Evolutionary conservation across 192 early-diverging fungal genomes (phyloP).

Genomic region (Coemansia sp.): DNA sequence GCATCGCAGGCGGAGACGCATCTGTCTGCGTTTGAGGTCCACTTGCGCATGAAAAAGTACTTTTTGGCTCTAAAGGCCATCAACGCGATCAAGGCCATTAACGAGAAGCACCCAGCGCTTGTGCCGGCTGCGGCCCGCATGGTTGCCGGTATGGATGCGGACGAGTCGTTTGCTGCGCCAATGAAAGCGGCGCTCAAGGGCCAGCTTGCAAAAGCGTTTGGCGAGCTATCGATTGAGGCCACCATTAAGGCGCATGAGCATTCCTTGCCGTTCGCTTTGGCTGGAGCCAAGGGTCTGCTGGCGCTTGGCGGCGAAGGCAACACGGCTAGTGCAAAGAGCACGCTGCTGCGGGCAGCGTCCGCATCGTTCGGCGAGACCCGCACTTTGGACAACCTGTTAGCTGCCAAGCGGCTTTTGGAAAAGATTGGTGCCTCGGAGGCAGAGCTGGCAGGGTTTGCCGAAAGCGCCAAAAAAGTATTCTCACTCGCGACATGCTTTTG

Average conservation of each 20-base stretch:
- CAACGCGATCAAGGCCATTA: slow-evolving; percentile 34
- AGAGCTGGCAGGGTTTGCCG: slow-evolving; percentile 12
- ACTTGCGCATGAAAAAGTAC: slow-evolving; percentile 51
- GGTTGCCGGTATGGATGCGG: slow-evolving; percentile 20
- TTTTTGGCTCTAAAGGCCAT: slow-evolving; percentile 46
- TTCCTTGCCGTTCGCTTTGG: slow-evolving; percentile 10
- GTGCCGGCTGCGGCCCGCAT: slow-evolving; percentile 31
- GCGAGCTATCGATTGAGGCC: slow-evolving; percentile 17
- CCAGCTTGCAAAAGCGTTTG: slow-evolving; percentile 39
- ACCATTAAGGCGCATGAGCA: slow-evolving; percentile 10
- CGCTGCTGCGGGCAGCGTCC: slow-evolving; percentile 13
- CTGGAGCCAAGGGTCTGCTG: slow-evolving; percentile 22
- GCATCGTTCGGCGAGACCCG: slow-evolving; percentile 15
- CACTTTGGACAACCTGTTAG: slow-evolving; percentile 20
- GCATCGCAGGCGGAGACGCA: slow-evolving; percentile 27
- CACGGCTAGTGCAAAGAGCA: slow-evolving; percentile 7
- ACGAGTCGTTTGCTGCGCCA: slow-evolving; percentile 42
- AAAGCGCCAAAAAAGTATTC: slow-evolving; percentile 22
- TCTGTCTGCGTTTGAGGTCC: slow-evolving; percentile 36
- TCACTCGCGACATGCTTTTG: slow-evolving; percentile 45
- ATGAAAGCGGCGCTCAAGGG: slow-evolving; percentile 44
- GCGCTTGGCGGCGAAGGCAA: slow-evolving; percentile 18
- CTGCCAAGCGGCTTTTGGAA: slow-evolving; percentile 16
- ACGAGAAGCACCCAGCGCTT: slow-evolving; percentile 26
- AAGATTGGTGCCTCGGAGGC: slow-evolving; percentile 14